Base-by-base conservation (phyloP, 805 yeast species). In the Dipodascopsis tothii region DNA sequence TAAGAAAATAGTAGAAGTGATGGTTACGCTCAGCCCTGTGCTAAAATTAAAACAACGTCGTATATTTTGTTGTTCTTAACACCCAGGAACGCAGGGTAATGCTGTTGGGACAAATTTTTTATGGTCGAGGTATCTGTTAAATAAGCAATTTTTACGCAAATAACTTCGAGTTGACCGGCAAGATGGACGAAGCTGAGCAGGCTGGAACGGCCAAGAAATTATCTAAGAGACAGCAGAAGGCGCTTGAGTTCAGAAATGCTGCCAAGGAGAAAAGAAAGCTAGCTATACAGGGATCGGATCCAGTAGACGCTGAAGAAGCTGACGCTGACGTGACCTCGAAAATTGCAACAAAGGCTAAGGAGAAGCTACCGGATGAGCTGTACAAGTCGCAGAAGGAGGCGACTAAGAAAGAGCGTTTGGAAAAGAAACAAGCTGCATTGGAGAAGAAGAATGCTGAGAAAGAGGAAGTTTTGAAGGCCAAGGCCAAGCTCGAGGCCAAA, bases 221-320 rank as follows among this genome's bases (percentile, higher is more conserved):
- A 14, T 50, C 62, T 19, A 61, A 61, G 43, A 57, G 59, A 33
- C 52, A 61, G 44, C 50, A 43, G 27, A 59, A 60, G 43, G 62
- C 65, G 2, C 36, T 37, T 2, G 32, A 40, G 21, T 50, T 41
- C 23, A 40, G 54, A 5, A 21, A 33, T 5, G 41, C 41, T 2
- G 46, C 35, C 17, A 54, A 51, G 37, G 38, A 35, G 27, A 40
- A 37, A 4, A 44, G 37, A 21, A 43, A 35, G 33, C n/a, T n/a
- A n/a, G n/a, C n/a, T n/a, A n/a, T n/a, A n/a, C n/a, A n/a, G n/a
- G n/a, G n/a, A n/a, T n/a, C n/a, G n/a, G n/a, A n/a, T n/a, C n/a
- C n/a, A n/a, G n/a, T n/a, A n/a, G n/a, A n/a, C n/a, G n/a, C n/a
- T n/a, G n/a, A n/a, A n/a, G n/a, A n/a, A n/a, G n/a, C n/a, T n/a